Percentiles rank a stretch among this genome's conserved stretches.
Evolutionary conservation across 2,329 filamentous ascomycete species (phyloP).

Genomic region (Colletotrichum abscissum): DNA sequence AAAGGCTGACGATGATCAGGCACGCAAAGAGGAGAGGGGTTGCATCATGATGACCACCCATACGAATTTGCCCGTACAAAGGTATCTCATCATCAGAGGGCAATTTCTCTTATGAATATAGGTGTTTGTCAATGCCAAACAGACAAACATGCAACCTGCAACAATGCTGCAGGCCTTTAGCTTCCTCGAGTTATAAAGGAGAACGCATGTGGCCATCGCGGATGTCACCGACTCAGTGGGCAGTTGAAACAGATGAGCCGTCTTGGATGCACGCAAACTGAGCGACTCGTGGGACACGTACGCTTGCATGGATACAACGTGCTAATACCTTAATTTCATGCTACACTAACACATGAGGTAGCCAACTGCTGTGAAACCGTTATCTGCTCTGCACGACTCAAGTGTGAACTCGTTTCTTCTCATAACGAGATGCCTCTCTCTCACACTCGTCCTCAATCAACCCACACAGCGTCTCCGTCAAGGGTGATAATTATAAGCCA

Average conservation of each 20-base stretch:
- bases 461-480: neutral
- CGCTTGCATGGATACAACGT: neutral
- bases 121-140: neutral
- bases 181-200: neutral
- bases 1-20: constrained; percentile 23
- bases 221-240: constrained; percentile 3
- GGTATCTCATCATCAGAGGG: neutral
- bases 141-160: neutral
- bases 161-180: neutral
- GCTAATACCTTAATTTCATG: constrained; percentile 9
- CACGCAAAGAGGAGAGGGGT: constrained; percentile 26
- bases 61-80: neutral
- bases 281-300: constrained; percentile 8
- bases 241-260: constrained; percentile 20
- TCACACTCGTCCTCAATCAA: neutral
- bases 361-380: constrained; percentile 15
- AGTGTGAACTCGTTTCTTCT: neutral
- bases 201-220: neutral
- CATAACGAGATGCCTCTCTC: neutral
- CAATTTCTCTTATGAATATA: neutral
- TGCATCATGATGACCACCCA: constrained; percentile 4
- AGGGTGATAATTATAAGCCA: neutral
- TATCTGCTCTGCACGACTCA: constrained; percentile 13
- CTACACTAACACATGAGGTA: neutral
- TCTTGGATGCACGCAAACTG: neutral